Conservation (phyloP, 2,329 filamentous ascomycete species). For the Grosmannia huntii region DNA sequence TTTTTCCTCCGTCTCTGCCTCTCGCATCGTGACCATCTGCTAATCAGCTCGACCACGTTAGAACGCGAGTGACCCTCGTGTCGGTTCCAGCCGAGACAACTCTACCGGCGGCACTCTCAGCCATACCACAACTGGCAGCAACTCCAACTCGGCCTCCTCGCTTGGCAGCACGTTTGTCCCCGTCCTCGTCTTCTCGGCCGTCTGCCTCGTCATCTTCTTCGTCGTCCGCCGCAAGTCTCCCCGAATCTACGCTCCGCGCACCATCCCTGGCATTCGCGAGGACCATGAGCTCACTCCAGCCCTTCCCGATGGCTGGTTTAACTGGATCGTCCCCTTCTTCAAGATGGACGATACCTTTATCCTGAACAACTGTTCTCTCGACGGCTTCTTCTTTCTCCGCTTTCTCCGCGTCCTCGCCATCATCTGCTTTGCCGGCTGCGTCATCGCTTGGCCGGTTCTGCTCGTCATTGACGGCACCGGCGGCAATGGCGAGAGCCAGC, state of each 20-base stretch:
- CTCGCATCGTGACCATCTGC: too few relatives aligned
- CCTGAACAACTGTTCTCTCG: slow-evolving; percentile 76
- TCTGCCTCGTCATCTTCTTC: slow-evolving; percentile 40
- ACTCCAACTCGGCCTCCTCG: slow-evolving; percentile 27
- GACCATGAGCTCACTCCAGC: slow-evolving; percentile 42
- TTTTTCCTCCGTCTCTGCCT: too few relatives aligned
- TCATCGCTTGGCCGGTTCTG: slow-evolving; percentile 76
- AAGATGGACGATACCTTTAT: slow-evolving; percentile 61
- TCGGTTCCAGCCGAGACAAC: slow-evolving; percentile 30
- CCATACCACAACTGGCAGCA: slow-evolving; percentile 16
- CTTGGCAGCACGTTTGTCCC: slow-evolving; percentile 41
- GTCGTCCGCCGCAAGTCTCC: slow-evolving; percentile 31
- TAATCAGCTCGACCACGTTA: slow-evolving; percentile 1
- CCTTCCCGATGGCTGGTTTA: slow-evolving; percentile 43
- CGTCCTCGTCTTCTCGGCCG: slow-evolving; percentile 31
- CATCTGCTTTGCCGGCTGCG: slow-evolving; percentile 68
- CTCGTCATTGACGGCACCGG: slow-evolving; percentile 78
- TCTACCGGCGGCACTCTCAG: slow-evolving; percentile 24
- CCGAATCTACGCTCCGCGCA: slow-evolving; percentile 43
- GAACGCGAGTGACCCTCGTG: slow-evolving; percentile 22
- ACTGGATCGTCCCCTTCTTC: slow-evolving; percentile 51
- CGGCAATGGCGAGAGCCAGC: slow-evolving; percentile 47
- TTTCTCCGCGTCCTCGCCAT: slow-evolving; percentile 66
- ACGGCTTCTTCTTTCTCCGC: slow-evolving; percentile 78
- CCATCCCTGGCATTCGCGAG: slow-evolving; percentile 34